Conservation (phyloP, 129 eudicot species). For the Oenanthe sinensis region DNA sequence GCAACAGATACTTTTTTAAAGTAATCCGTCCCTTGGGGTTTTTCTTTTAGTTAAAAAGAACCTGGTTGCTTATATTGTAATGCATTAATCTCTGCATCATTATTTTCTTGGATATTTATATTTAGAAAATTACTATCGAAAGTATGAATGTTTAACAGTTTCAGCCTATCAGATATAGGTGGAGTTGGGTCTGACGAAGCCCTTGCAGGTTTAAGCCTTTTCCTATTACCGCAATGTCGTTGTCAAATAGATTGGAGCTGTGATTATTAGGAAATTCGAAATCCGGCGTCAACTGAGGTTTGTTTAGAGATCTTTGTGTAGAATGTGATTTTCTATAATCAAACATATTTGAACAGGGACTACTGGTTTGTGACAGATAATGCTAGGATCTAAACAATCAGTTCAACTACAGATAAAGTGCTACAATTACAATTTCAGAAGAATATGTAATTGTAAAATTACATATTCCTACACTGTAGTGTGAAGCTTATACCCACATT, state of each 20-base stretch:
- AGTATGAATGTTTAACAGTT: no score
- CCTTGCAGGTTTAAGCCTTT: slow-evolving; percentile 20
- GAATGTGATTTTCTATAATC: slow-evolving; percentile 26
- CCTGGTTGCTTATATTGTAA: background rate
- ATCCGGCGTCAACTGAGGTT: slow-evolving; percentile 18
- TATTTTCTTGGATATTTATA: background rate
- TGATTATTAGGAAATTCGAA: background rate
- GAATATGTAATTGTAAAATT: no score
- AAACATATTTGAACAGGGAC: background rate
- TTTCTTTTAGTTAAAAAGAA: background rate
- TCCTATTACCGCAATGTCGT: slow-evolving; percentile 27
- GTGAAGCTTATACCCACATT: no score
- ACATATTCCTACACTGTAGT: background rate
- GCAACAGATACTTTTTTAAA: background rate
- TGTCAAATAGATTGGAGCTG: slow-evolving; percentile 34
- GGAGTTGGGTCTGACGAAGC: slow-evolving; percentile 31
- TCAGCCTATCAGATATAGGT: background rate
- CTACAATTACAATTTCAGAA: no score
- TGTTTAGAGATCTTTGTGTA: slow-evolving; percentile 22
- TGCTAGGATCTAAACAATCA: no score
- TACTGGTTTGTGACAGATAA: background rate
- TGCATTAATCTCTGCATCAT: background rate
- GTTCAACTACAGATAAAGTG: no score
- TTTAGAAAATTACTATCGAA: no score
- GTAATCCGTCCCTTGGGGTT: background rate